Base-by-base conservation (phyloP, 1,284 basidiomycete genomes). In the Sporisorium graminicola region DNA sequence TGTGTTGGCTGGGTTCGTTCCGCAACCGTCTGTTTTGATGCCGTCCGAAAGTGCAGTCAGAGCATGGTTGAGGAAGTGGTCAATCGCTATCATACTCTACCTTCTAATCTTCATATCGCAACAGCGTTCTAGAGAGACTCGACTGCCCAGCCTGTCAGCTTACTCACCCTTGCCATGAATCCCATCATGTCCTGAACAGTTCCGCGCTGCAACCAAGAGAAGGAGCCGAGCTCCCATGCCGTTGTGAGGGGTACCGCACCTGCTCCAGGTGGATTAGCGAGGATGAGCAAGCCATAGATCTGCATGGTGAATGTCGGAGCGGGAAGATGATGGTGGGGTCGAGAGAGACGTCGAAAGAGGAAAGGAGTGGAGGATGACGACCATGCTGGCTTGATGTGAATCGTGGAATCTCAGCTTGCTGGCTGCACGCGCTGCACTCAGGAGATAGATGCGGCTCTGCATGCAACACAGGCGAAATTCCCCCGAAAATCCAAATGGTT, bases 181-280 rank as follows among this genome's bases (percentile, higher is more conserved):
- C 70, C 80, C 82, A 85, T 85, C 76, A 85, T 81, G 58, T 85
- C 82, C 70, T 85, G 83, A 20, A 85, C 83, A 3, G 83, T 85
- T 22, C 82, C 91, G 68, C 91, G 89, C 87, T 98, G 95, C 86
- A 97, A 95, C 88, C 97, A 99, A 22, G 92, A 93, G 88, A 97
- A 99, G 26, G 92, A 92, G 50, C 92, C 93, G 16, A 99, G 90
- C 86, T 99, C 96, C 67, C 90, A 91, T 12, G 93, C 91, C 42
- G 88, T 90, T 74, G 89, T 89, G 35, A 99, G 90, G 27, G 86
- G 83, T 37, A 92, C 87, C 1, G 90, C 90, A 31, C 66, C 72
- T 12, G 79, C 83, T 12, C 84, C 84, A 16, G 84, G 81, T 27
- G 82, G 81, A 55, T 67, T 80, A 47, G 83, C 83, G 56, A 80